Base-by-base conservation (phyloP, 2,329 filamentous ascomycete genomes). In the Niveomyces coronatus region DNA sequence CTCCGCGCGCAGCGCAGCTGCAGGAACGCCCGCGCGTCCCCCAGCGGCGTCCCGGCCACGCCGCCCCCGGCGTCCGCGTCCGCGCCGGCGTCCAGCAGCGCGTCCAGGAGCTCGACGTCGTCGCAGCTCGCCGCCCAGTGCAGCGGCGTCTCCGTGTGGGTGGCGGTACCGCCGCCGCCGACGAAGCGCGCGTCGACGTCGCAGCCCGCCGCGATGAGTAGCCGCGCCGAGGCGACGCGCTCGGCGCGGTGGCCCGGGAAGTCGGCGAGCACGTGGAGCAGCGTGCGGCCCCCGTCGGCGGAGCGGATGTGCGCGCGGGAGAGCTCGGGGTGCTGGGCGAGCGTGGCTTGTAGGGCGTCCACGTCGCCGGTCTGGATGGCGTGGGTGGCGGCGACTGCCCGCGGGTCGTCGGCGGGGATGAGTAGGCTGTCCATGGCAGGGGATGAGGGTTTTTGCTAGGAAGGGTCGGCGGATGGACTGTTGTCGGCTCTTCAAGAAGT, bases 61-160 rank as follows among this genome's bases (percentile, higher is more conserved):
- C 44, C 44, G 11, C 44, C 45, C 11, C 20, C 29, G 13, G 44
- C 40, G n/a, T 48, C 30, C 37, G 49, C 46, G 15, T 42, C 36
- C 1, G 45, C 49, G 20, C 47, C 47, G n/a, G 41, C 39, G n/a
- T 46, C 45, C 9, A 49, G 35, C 20, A 50, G 35, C 3, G 41
- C 35, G n/a, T 42, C 41, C 31, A 45, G 40, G 1, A 47, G 20
- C 8, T 26, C 40, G n/a, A 39, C 31, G 26, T 47, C 44, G 23
- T 46, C 46, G 26, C 31, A 35, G 41, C 42, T 46, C 8, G 44
- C 44, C 11, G 46, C 40, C 34, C 35, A 48, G 40, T 44, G 42
- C 5, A 46, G 40, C 9, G 46, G 37, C 22, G 44, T 45, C 28
- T 48, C 46, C 5, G 39, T 29, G 37, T 45, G 45, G 11, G 17